A percentile compares a stretch with the other conserved stretches of the same genome.
Conservation (phyloP, 129 eudicot species). For the Deinandra increscens region DNA sequence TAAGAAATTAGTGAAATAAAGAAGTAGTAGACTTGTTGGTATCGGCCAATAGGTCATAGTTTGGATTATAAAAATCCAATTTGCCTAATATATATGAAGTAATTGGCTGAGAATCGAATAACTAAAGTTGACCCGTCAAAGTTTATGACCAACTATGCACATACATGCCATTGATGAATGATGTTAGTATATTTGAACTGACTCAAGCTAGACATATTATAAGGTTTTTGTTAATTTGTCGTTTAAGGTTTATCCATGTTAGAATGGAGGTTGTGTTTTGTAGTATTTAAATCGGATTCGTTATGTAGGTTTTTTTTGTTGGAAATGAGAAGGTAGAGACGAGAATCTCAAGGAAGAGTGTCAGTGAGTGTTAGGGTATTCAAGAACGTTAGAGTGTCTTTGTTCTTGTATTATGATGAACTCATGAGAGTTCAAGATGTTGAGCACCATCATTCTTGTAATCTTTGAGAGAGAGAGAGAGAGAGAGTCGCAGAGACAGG, state of each 20-base stretch:
- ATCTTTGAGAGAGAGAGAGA: background rate
- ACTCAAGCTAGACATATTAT: background rate
- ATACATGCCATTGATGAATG: background rate
- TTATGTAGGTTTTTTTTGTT: background rate
- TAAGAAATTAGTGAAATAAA: background rate
- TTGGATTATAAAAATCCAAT: too few species aligned
- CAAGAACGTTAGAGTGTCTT: background rate
- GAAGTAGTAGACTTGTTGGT: background rate
- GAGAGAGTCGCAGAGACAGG: background rate
- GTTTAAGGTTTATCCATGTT: background rate
- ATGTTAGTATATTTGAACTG: background rate
- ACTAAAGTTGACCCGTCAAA: background rate
- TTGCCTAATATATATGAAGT: too few species aligned
- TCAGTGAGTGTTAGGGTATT: background rate
- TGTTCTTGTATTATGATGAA: background rate
- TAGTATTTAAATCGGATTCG: background rate
- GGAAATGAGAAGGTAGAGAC: background rate
- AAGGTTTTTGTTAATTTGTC: background rate
- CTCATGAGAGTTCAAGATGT: background rate
- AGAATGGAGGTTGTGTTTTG: background rate
- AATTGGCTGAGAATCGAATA: background rate
- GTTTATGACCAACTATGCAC: background rate
- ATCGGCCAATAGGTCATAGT: too few species aligned
- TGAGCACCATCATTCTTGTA: background rate
- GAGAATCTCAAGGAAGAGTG: background rate